phyloP scores from a whole-genome alignment of 2,329 filamentous ascomycete genomes.

The Drechslerella coelobrocha region DNA sequence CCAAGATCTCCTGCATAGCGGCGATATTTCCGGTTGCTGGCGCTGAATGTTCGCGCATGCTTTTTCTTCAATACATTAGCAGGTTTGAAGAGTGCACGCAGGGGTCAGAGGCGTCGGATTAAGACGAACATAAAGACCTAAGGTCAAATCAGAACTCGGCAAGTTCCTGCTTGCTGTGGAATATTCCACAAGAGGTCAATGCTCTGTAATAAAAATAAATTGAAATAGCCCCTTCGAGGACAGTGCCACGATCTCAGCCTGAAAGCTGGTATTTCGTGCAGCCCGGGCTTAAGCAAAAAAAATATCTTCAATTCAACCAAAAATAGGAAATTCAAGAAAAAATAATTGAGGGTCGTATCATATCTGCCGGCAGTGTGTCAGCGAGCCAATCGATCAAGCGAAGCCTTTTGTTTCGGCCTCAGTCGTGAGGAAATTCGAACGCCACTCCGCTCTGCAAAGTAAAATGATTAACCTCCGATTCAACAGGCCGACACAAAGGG shows the following conservation, averaged over 20 bases:
- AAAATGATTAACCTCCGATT: conserved; percentile 34
- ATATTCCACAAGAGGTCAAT: conserved; percentile 38
- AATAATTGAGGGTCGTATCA: too few species aligned
- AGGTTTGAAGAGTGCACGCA: conserved; percentile 29
- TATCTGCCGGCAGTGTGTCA: conserved; percentile 16
- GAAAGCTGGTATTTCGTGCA: conserved; percentile 12
- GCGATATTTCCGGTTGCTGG: not conserved
- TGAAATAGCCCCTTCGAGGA: conserved; percentile 16
- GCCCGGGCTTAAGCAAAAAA: too few species aligned
- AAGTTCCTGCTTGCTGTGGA: conserved; percentile 29
- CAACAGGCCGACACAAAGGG: conserved; percentile 26
- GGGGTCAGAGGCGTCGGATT: conserved; percentile 24
- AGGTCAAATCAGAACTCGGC: conserved; percentile 16
- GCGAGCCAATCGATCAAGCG: conserved; percentile 8
- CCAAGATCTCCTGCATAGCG: conserved; percentile 12
- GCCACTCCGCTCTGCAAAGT: conserved; percentile 15
- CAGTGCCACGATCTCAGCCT: conserved; percentile 24
- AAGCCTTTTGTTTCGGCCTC: conserved; percentile 16
- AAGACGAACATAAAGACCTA: conserved; percentile 17
- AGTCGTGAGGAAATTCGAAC: conserved; percentile 37
- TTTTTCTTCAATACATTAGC: conserved; percentile 18
- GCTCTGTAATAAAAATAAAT: not conserved
- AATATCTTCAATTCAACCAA: too few species aligned
- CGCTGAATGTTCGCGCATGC: not conserved
- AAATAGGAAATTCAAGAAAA: too few species aligned